These are phyloP conservation scores for Ustilago trichophora DNA, from an alignment of 1,284 basidiomycete genomes.

Conservation along the genomic window DNA sequence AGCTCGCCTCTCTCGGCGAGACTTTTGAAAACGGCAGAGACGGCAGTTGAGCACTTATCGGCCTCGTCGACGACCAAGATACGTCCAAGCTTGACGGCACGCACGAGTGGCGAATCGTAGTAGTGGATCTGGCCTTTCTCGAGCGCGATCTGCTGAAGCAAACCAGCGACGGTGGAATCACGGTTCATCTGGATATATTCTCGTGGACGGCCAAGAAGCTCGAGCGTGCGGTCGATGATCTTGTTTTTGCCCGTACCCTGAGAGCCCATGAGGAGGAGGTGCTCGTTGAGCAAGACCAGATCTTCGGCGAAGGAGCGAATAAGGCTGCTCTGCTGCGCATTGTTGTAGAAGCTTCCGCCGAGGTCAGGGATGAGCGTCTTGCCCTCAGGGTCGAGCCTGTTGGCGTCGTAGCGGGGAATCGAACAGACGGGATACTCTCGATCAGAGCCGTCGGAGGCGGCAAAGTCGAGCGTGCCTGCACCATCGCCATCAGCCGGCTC, in stretches of 20 bases:
- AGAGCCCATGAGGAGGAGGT: slow-evolving; percentile 66
- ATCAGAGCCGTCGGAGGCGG: slow-evolving; percentile 32
- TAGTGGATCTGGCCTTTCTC: slow-evolving; percentile 64
- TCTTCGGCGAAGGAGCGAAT: slow-evolving; percentile 66
- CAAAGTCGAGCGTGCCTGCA: slow-evolving; percentile 46
- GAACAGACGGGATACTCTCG: slow-evolving; percentile 24
- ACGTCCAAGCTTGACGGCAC: slow-evolving; percentile 64
- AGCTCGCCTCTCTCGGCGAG: slow-evolving; percentile 67
- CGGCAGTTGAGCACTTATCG: slow-evolving; percentile 67
- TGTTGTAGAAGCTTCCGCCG: slow-evolving; percentile 63
- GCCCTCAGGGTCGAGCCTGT: slow-evolving; percentile 60
- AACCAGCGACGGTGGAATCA: slow-evolving; percentile 61
- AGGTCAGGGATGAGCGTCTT: slow-evolving; percentile 63
- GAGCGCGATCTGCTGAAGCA: slow-evolving; percentile 63
- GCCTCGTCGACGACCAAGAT: slow-evolving; percentile 68
- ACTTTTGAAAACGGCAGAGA: slow-evolving; percentile 66
- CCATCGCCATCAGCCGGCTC: background rate
- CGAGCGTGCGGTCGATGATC: slow-evolving; percentile 66
- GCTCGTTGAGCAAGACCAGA: slow-evolving; percentile 63
- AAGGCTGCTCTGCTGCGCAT: slow-evolving; percentile 63
- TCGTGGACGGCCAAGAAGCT: slow-evolving; percentile 65
- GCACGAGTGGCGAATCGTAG: slow-evolving; percentile 65
- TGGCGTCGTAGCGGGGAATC: slow-evolving; percentile 59
- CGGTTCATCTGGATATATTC: slow-evolving; percentile 68
- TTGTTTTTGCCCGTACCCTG: slow-evolving; percentile 68